Conservation (phyloP, 139 green algal species). For the Deuterostichococcus epilithicus region DNA sequence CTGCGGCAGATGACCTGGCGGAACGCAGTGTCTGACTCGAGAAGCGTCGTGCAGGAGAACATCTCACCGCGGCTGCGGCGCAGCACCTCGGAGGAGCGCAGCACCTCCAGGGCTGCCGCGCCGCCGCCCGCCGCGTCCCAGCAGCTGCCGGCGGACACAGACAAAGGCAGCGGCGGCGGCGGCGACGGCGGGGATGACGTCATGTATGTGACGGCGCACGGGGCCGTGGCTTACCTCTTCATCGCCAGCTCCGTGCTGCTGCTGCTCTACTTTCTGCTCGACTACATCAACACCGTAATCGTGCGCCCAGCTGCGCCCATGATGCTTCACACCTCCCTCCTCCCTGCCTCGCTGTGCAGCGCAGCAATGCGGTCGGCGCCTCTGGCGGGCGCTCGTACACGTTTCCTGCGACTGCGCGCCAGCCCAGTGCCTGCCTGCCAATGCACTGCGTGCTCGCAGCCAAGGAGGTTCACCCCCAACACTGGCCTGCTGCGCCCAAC, state of each 20-base stretch:
- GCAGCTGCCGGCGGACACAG: neutral
- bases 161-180: too few relatives aligned
- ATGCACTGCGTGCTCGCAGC: neutral
- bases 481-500: neutral
- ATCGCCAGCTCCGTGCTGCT: slow-evolving; percentile 61
- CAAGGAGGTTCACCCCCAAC: neutral
- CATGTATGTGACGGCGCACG: slow-evolving; percentile 40
- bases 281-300: slow-evolving; percentile 61
- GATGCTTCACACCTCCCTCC: neutral
- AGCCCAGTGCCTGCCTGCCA: neutral
- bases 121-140: neutral
- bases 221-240: slow-evolving; percentile 61
- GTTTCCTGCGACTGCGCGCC: neutral
- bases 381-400: neutral
- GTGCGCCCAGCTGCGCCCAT: slow-evolving; percentile 7
- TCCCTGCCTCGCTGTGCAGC: neutral
- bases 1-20: neutral
- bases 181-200: slow-evolving; percentile 15
- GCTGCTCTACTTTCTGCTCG: slow-evolving; percentile 72
- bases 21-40: too few relatives aligned
- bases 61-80: neutral
- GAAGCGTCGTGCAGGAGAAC: neutral
- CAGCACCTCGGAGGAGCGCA: neutral
- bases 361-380: neutral
- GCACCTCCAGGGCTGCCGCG: too few relatives aligned